Percentiles rank a stretch among this genome's conserved stretches.
phyloP scores from a whole-genome alignment of 202 grass and related monocot genomes.

The Schoenoplectus triqueter region DNA sequence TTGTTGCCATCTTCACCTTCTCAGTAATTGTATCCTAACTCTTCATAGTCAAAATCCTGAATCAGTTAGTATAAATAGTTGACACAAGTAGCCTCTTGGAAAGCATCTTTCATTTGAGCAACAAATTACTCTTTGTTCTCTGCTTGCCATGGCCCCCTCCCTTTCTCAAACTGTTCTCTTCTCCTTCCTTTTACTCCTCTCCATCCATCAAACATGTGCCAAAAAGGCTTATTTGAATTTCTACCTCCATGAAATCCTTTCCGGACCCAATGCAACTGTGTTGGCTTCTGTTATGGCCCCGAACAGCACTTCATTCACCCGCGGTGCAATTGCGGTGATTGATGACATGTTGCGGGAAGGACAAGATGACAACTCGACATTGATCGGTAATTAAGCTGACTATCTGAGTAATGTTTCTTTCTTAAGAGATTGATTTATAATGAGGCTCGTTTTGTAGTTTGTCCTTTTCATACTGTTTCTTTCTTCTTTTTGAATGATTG shows the following conservation, averaged over 20 bases:
- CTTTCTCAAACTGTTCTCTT: conserved; percentile 8
- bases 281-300: not conserved
- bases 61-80: not conserved
- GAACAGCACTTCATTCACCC: not conserved
- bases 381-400: conserved; percentile 10
- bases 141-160: not conserved
- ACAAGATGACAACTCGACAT: conserved; percentile 15
- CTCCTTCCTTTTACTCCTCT: conserved; percentile 23
- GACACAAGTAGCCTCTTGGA: not conserved
- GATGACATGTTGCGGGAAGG: conserved; percentile 35
- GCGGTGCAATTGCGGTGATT: not conserved
- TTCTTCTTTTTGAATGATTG: no score
- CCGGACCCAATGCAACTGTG: not conserved
- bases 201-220: not conserved
- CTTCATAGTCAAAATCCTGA: not conserved
- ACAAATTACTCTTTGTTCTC: not conserved
- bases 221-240: conserved; percentile 26
- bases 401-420: not conserved
- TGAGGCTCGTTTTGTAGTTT: no score
- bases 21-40: not conserved
- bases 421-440: no score
- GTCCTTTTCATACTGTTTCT: not conserved
- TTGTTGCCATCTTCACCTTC: no score
- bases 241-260: conserved; percentile 29
- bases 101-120: not conserved